These are phyloP conservation scores for Firmiana major DNA, from an alignment of 345 rosid genomes.

Conservation along the genomic window DNA sequence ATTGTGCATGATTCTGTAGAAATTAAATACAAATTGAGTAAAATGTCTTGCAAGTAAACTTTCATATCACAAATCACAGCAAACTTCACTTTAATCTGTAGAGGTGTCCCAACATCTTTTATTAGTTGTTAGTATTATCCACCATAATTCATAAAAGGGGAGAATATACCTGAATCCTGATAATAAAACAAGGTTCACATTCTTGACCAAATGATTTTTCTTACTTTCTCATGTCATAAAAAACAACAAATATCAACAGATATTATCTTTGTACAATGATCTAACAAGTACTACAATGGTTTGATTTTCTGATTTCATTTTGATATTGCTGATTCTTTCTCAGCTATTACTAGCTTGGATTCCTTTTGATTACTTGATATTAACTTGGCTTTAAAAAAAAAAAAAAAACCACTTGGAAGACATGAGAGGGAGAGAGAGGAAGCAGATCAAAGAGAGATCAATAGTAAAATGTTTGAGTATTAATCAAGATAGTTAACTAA, in stretches of 20 bases:
- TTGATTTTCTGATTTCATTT: no score
- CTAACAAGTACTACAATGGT: neutral
- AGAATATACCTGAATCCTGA: neutral
- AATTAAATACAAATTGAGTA: neutral
- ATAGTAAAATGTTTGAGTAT: slow-evolving; percentile 10
- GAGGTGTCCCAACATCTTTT: neutral
- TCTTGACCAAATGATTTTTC: neutral
- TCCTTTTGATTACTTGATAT: no score
- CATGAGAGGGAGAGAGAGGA: neutral
- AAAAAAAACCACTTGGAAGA: neutral
- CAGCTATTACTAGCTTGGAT: no score
- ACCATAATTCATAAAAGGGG: neutral
- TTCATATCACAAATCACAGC: neutral
- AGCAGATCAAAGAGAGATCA: neutral
- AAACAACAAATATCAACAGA: slow-evolving; percentile 4
- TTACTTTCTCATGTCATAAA: neutral
- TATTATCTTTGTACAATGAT: slow-evolving; percentile 11
- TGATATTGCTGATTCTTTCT: no score
- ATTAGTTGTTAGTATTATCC: neutral
- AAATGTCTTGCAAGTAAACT: neutral
- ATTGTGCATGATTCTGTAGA: neutral
- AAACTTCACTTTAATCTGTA: neutral
- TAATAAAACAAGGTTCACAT: neutral
- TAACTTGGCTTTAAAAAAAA: no score
- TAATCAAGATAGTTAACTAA: slow-evolving; percentile 55